phyloP scores from a whole-genome alignment of 139 green algal genomes.

The Micractinium conductrix region DNA sequence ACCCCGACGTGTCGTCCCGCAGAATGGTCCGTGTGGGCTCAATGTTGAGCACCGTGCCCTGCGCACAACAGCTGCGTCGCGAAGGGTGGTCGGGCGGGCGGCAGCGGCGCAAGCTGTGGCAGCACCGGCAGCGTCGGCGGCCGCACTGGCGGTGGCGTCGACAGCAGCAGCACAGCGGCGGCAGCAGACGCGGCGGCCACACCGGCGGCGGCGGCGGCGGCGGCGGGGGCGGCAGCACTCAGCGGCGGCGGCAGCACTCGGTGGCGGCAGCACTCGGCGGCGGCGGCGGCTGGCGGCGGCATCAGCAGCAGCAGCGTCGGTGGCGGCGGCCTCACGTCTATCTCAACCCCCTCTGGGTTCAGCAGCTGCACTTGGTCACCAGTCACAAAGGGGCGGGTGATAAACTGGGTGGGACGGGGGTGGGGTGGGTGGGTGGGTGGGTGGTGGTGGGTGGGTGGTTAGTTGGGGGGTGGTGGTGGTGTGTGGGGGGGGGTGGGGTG shows the following conservation, averaged over 20 bases:
- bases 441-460: too few relatives aligned
- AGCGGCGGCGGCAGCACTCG: neutral
- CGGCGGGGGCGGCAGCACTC: too few relatives aligned
- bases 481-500: too few relatives aligned
- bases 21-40: slow-evolving; percentile 46
- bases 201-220: too few relatives aligned
- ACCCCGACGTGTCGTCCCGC: neutral
- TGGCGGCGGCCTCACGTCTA: neutral
- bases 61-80: too few relatives aligned
- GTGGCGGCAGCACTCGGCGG: neutral
- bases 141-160: too few relatives aligned
- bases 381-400: slow-evolving; percentile 24
- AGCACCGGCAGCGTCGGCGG: too few relatives aligned
- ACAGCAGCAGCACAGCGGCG: too few relatives aligned
- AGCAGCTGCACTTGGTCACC: slow-evolving; percentile 38
- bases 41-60: slow-evolving; percentile 36
- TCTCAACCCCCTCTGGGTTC: slow-evolving; percentile 4
- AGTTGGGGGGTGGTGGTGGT: neutral
- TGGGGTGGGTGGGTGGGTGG: neutral
- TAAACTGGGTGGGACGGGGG: neutral
- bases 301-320: neutral
- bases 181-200: too few relatives aligned
- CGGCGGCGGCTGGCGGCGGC: neutral
- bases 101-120: neutral
- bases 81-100: too few relatives aligned